Conservation (phyloP, 495 filamentous ascomycete species). For the Talaromyces nanjingensis region DNA sequence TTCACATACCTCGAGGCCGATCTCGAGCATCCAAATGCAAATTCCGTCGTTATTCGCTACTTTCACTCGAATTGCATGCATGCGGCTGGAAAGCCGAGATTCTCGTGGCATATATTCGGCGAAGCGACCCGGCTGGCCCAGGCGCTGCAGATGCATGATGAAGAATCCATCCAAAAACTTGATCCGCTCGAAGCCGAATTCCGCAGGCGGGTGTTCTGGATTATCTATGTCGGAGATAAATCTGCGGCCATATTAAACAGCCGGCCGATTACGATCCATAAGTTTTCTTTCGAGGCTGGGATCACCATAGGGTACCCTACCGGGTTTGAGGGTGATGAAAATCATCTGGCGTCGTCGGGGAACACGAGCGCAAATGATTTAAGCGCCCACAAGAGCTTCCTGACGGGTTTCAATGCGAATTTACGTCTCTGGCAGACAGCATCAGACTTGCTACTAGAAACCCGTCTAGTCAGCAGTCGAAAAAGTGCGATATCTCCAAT, state of each 20-base stretch:
- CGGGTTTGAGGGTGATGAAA: conserved; percentile 15
- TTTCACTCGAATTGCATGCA: conserved; percentile 26
- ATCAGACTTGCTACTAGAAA: conserved; percentile 17
- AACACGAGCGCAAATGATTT: conserved; percentile 11
- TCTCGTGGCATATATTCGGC: conserved; percentile 26
- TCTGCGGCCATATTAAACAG: conserved; percentile 24
- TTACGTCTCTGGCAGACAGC: conserved; percentile 18
- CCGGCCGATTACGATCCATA: conserved; percentile 23
- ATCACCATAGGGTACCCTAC: conserved; percentile 20
- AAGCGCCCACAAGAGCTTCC: conserved; percentile 9
- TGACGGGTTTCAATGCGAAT: conserved; percentile 19
- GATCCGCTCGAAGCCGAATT: conserved; percentile 19
- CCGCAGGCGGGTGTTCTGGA: conserved; percentile 23
- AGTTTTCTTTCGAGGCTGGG: conserved; percentile 20
- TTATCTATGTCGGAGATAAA: conserved; percentile 23
- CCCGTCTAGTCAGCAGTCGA: conserved; percentile 12
- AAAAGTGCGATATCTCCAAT: conserved; percentile 5
- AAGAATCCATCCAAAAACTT: conserved; percentile 17
- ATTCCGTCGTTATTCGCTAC: conserved; percentile 22
- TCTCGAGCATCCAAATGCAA: conserved; percentile 22
- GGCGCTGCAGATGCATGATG: conserved; percentile 24
- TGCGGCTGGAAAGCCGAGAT: conserved; percentile 20
- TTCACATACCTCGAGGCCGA: conserved; percentile 19
- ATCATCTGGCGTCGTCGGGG: conserved; percentile 6
- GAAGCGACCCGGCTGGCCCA: conserved; percentile 23